phyloP scores from a whole-genome alignment of 257 asterid genomes.

The Solanum medicagineum region DNA sequence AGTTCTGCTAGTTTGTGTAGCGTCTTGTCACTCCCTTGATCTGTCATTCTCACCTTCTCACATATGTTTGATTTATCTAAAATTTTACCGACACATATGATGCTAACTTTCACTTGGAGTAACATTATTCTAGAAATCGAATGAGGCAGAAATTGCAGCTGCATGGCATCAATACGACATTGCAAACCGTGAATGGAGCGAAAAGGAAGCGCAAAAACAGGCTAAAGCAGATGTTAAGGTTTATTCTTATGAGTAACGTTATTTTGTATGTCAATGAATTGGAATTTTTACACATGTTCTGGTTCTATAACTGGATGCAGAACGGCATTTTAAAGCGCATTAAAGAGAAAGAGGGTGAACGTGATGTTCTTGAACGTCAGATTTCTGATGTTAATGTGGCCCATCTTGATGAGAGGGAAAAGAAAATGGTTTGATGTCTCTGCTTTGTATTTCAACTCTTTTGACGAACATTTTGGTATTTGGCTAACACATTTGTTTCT shows the following conservation, averaged over 20 bases:
- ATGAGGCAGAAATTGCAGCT: constrained; percentile 39
- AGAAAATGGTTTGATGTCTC: constrained; percentile 39
- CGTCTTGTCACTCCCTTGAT: neutral
- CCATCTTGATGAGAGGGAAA: constrained; percentile 68
- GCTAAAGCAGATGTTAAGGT: constrained; percentile 71
- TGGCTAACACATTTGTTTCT: constrained; percentile 12
- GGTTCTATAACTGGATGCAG: constrained; percentile 29
- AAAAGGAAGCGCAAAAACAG: constrained; percentile 46
- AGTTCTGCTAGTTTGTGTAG: neutral
- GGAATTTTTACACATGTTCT: neutral
- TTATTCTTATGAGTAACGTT: constrained; percentile 3
- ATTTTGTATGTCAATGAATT: neutral
- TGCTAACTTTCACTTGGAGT: constrained; percentile 9
- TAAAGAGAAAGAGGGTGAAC: constrained; percentile 54
- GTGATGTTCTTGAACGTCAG: constrained; percentile 47
- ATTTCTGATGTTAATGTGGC: constrained; percentile 46
- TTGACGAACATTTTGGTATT: constrained; percentile 1
- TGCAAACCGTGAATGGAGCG: constrained; percentile 55
- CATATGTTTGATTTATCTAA: neutral
- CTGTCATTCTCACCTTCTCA: neutral
- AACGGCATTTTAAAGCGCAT: constrained; percentile 32
- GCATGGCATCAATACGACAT: constrained; percentile 34
- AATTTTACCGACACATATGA: neutral
- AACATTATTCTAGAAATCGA: constrained; percentile 39
- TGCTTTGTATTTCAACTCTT: constrained; percentile 1